Conservation (phyloP, 805 yeast genomes). For the Sugiyamaella lignohabitans region DNA sequence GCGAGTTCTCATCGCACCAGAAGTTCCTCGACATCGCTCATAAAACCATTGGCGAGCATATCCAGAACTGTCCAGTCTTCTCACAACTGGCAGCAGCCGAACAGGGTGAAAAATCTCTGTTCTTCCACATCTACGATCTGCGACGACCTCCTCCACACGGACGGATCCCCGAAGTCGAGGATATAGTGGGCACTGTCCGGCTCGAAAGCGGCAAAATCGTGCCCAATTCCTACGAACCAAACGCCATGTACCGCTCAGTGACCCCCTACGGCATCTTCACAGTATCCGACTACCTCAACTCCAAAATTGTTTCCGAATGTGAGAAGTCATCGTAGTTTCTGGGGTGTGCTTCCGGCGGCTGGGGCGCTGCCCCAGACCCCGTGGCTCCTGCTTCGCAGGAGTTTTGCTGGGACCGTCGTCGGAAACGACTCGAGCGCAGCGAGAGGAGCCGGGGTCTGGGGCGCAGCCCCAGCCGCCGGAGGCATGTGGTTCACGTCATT, state of each 20-base stretch:
- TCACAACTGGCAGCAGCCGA: slow-evolving; percentile 29
- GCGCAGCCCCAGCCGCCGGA: not conserved
- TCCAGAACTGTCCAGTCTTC: slow-evolving; percentile 28
- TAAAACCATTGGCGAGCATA: slow-evolving; percentile 19
- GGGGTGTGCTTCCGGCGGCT: not conserved
- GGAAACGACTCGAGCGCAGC: no score
- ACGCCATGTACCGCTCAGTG: slow-evolving; percentile 51
- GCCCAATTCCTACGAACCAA: slow-evolving; percentile 48
- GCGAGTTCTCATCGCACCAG: slow-evolving; percentile 14
- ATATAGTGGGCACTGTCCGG: slow-evolving; percentile 62
- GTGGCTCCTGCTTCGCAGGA: no score
- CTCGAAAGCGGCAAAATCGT: slow-evolving; percentile 55
- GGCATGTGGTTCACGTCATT: not conserved
- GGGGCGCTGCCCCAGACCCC: not conserved
- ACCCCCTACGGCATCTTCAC: slow-evolving; percentile 45
- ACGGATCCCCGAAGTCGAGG: slow-evolving; percentile 64
- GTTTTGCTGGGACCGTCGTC: no score
- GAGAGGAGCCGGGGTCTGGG: not conserved
- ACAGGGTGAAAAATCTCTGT: slow-evolving; percentile 38
- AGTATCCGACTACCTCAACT: slow-evolving; percentile 44
- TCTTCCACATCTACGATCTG: slow-evolving; percentile 67
- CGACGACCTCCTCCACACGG: slow-evolving; percentile 58
- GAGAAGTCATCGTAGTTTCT: not conserved
- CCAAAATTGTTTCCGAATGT: slow-evolving; percentile 1
- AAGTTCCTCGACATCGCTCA: slow-evolving; percentile 23